phyloP scores from a whole-genome alignment of 345 rosid genomes.

The Salix exigua region DNA sequence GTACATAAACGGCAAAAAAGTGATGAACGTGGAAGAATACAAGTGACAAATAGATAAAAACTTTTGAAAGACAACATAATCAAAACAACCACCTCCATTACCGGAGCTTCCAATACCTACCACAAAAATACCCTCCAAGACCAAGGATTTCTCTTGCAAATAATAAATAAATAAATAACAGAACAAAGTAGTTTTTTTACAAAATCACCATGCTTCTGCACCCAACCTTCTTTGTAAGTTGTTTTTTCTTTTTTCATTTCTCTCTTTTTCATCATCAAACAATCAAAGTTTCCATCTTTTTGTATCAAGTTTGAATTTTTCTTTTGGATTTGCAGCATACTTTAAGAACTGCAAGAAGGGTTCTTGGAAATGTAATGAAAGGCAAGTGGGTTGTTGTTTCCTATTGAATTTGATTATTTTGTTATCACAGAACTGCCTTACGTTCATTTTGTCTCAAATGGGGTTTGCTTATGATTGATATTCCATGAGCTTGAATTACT shows the following conservation, averaged over 20 bases:
- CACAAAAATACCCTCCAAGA: neutral
- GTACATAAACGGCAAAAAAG: neutral
- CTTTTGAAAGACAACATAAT: neutral
- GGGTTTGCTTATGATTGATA: neutral
- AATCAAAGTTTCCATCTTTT: neutral
- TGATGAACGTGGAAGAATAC: slow-evolving; percentile 1
- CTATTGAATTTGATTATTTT: neutral
- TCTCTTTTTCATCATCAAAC: too few relatives aligned
- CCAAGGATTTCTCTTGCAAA: neutral
- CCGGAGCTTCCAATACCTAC: neutral
- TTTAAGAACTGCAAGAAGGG: slow-evolving; percentile 19
- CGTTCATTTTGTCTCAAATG: too few relatives aligned
- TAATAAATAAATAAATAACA: neutral
- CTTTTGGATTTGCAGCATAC: slow-evolving; percentile 17
- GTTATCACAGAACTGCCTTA: neutral
- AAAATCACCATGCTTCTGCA: neutral
- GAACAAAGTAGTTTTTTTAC: neutral
- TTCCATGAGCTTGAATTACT: neutral
- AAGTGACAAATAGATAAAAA: neutral
- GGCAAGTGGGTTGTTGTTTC: slow-evolving; percentile 30
- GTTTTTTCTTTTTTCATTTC: too few relatives aligned
- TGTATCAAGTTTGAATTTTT: neutral
- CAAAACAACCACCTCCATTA: neutral
- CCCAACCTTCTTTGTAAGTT: neutral
- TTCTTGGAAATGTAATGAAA: slow-evolving; percentile 22